A percentile compares a stretch with the other conserved stretches of the same genome.
These are phyloP conservation scores for Teunomyces tritomae DNA, from an alignment of 805 yeast genomes.

Conservation along the genomic window DNA sequence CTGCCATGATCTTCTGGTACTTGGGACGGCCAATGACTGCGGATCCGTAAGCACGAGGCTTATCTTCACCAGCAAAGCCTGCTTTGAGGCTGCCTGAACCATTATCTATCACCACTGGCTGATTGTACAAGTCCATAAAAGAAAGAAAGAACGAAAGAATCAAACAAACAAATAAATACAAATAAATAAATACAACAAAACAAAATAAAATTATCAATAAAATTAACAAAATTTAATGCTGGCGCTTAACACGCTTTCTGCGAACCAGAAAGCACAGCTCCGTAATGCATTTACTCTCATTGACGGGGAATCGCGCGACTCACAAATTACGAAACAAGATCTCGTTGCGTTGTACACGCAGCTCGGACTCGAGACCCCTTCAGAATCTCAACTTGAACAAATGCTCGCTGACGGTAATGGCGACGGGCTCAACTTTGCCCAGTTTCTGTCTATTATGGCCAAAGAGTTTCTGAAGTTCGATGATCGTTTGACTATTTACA, in stretches of 20 bases:
- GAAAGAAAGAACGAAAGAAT: neutral
- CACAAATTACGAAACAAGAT: slow-evolving; percentile 55
- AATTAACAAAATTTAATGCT: slow-evolving; percentile 13
- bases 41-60: slow-evolving; percentile 65
- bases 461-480: slow-evolving; percentile 50
- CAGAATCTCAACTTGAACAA: slow-evolving; percentile 38
- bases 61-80: slow-evolving; percentile 91
- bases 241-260: slow-evolving; percentile 45
- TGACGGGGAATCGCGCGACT: slow-evolving; percentile 77
- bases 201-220: neutral
- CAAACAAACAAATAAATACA: neutral
- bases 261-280: slow-evolving; percentile 61
- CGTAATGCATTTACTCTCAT: slow-evolving; percentile 75
- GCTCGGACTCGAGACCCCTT: slow-evolving; percentile 47
- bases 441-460: slow-evolving; percentile 63
- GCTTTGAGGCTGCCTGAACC: slow-evolving; percentile 86
- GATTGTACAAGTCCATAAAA: slow-evolving; percentile 33
- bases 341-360: slow-evolving; percentile 51
- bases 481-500: slow-evolving; percentile 47
- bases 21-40: slow-evolving; percentile 78
- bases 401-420: slow-evolving; percentile 46
- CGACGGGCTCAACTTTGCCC: slow-evolving; percentile 57
- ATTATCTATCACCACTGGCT: slow-evolving; percentile 46
- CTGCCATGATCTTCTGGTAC: slow-evolving; percentile 78
- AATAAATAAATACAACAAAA: neutral